Base-by-base conservation (phyloP, 2,329 filamentous ascomycete species). In the Fusarium guadeloupense region DNA sequence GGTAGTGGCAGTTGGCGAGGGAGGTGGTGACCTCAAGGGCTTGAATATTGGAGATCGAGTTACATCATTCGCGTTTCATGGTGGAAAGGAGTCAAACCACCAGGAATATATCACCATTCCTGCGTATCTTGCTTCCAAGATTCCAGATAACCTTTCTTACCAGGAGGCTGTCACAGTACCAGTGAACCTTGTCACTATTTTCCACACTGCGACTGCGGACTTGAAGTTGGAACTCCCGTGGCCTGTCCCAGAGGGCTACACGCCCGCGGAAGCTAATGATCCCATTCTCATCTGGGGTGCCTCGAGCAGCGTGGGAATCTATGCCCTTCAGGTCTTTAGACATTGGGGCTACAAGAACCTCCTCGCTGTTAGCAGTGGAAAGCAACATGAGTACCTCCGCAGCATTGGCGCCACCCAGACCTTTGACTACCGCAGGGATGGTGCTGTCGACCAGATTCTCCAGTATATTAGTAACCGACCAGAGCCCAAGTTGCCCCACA, bases 181-280 rank as follows among this genome's bases (percentile, higher is more conserved):
- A 0, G 81, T 83, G 42, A 88, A 86, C 62, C 71, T 86, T 23
- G 80, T 88, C 25, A 88, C 85, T 0, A 83, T 82, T 10, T 84
- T 87, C 69, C 84, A 89, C 67, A 75, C 83, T 6, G 69, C 83
- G 4, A 74, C 71, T 2, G 56, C 54, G 1, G 84, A 88, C 56
- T 74, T 89, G 12, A 76, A 71, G 0, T 71, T 89, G 17, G 77
- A 79, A 26, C 76, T 85, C 1, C 84, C 85, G 0, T 88, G 85
- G 84, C 85, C 85, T 1, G 79, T 81, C 37, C 81, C 81, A 0
- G 69, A 73, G 14, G 70, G 61, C 12, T 83, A 75, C 64, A 75
- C 59, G 35, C 75, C 69, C 47, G 75, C 62, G 6, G 55, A 69
- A 33, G 75, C 74, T 0, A 67, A 79, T 8, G 71, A 74, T 25